Evolutionary conservation across 169 alveolate genomes (phyloP).

Genomic region (Plasmodium malariae): DNA sequence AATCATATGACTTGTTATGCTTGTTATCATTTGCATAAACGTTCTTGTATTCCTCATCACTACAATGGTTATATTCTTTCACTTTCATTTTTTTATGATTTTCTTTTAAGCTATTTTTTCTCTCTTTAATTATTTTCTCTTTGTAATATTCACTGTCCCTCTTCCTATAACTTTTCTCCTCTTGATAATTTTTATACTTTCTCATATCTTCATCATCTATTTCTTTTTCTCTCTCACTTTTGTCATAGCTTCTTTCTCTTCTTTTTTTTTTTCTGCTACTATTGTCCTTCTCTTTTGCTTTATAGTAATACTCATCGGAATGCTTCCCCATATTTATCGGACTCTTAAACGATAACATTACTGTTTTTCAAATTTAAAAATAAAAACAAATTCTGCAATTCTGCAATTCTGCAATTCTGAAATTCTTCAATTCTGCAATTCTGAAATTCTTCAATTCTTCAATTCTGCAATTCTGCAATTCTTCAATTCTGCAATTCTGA

Average conservation of each 20-base stretch:
- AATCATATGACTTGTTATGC: too few relatives aligned
- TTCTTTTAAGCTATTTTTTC: slow-evolving; percentile 21
- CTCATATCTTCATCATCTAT: background rate
- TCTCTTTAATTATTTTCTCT: background rate
- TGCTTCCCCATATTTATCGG: background rate
- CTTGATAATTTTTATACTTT: background rate
- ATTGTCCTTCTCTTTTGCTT: background rate
- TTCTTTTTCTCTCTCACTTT: slow-evolving; percentile 14
- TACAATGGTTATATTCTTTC: background rate
- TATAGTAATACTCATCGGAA: background rate
- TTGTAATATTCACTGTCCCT: background rate
- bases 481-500: too few relatives aligned
- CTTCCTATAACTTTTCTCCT: slow-evolving; percentile 8
- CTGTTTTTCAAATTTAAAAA: too few relatives aligned
- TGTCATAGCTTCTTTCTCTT: background rate
- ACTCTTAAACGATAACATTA: too few relatives aligned
- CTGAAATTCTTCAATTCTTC: too few relatives aligned
- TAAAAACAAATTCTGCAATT: too few relatives aligned
- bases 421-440: too few relatives aligned
- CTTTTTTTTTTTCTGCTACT: slow-evolving; percentile 12
- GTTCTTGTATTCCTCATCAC: too few relatives aligned
- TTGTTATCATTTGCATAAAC: too few relatives aligned
- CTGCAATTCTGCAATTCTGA: too few relatives aligned
- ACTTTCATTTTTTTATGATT: slow-evolving; percentile 70
- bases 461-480: too few relatives aligned